These are phyloP conservation scores for Microsporum ferrugineum DNA, from an alignment of 2,329 filamentous ascomycete species.

Conservation along the genomic window DNA sequence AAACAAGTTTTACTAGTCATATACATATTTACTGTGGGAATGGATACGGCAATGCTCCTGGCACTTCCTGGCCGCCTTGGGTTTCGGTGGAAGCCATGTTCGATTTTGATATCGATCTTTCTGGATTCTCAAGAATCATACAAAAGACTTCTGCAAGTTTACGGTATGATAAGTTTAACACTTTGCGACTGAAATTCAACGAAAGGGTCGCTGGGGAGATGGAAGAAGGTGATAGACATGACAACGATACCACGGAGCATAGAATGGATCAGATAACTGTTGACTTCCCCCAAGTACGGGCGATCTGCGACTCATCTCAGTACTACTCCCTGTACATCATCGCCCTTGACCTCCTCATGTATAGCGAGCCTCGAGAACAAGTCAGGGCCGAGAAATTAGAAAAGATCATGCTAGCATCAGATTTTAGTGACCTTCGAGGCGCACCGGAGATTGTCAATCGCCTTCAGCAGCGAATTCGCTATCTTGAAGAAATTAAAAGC, in stretches of 20 bases:
- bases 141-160: conserved; percentile 92
- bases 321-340: conserved; percentile 99
- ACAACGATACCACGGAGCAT: conserved; percentile 45
- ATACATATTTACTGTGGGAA: conserved; percentile 91
- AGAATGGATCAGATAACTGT: conserved; percentile 96
- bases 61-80: conserved; percentile 94
- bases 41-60: conserved; percentile 72
- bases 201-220: conserved; percentile 64
- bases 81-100: conserved; percentile 98
- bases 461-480: conserved; percentile 82
- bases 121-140: conserved; percentile 95
- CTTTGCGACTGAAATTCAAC: conserved; percentile 89
- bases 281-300: conserved; percentile 85
- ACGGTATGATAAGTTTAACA: conserved; percentile 97
- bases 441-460: conserved; percentile 86
- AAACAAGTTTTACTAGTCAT: conserved; percentile 78
- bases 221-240: conserved; percentile 32
- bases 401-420: conserved; percentile 97
- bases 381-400: conserved; percentile 89
- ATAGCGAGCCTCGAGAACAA: conserved; percentile 93
- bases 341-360: conserved; percentile 86
- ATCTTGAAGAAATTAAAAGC: conserved; percentile 90
- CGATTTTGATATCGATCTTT: conserved; percentile 83
- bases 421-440: conserved; percentile 92
- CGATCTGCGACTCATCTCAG: conserved; percentile 92